Base-by-base conservation (phyloP, 2,329 filamentous ascomycete species). In the Fusarium sp. region DNA sequence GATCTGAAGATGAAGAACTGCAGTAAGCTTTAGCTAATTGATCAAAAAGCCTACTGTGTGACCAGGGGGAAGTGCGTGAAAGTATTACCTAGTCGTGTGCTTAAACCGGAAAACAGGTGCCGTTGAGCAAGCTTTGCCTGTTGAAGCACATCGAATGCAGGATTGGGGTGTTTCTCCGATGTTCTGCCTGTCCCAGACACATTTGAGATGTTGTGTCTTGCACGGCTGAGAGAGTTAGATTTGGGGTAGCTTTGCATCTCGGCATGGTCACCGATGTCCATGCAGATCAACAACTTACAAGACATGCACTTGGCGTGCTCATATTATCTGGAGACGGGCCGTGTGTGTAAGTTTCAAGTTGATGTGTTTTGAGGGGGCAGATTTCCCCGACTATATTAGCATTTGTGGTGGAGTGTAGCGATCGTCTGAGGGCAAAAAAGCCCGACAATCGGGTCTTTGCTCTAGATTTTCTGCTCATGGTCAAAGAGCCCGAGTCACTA, bases 141-240 rank as follows among this genome's bases (percentile, higher is more conserved):
- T 14, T 4, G 57, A 57, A 25, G 54, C 15, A 39, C 57, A 61
- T 22, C 57, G 57, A 47, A 46, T 25, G 39, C 57, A 61, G 7
- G 25, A 32, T 5, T 30, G 45, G 9, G 46, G 20, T 3, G 17
- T 17, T 35, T 20, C 39, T 6, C 39, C 52, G 3, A 19, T 14
- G 15, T 20, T 3, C 8, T 53, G 25, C 10, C 9, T 20, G 11
- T 37, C 25, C 57, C 57, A 60, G 9, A 51, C 33, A 32, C 57
- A 61, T 23, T 58, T 61, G 33, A 61, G 39, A 47, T 61, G 57
- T n/a, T 61, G 53, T 13, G 33, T 40, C 22, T 33, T 58, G 14
- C 58, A 62, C 1, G 41, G 2, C 54, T 62, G 14, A 14, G 30
- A 35, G n/a, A 7, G 8, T 57, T n/a, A 61, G 57, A 52, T n/a